Percentiles rank a stretch among this genome's conserved stretches.
Evolutionary conservation across 495 filamentous ascomycete genomes (phyloP).

Genomic region (Lasiosphaeris hirsuta): DNA sequence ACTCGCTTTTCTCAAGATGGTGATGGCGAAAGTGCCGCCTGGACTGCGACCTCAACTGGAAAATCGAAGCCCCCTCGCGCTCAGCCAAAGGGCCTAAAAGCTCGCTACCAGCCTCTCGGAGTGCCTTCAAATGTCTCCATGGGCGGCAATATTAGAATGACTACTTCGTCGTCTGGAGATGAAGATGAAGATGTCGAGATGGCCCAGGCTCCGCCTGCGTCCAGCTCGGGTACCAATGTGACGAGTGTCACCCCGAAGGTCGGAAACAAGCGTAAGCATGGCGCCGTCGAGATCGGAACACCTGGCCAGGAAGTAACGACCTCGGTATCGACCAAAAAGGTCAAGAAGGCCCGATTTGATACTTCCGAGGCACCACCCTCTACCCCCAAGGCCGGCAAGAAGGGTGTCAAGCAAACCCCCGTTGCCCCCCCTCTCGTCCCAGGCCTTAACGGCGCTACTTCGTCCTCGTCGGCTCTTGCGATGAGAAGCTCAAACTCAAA

Average conservation of each 20-base stretch:
- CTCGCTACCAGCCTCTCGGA: constrained; percentile 43
- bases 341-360: constrained; percentile 30
- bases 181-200: constrained; percentile 36
- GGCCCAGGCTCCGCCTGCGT: constrained; percentile 16
- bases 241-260: constrained; percentile 17
- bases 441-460: not conserved
- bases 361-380: not conserved
- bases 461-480: not conserved
- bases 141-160: constrained; percentile 17
- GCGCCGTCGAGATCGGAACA: constrained; percentile 36
- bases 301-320: constrained; percentile 18
- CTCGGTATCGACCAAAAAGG: constrained; percentile 23
- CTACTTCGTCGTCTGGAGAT: constrained; percentile 24
- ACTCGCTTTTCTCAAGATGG: constrained; percentile 36
- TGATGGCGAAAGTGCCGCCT: constrained; percentile 15
- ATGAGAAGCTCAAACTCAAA: constrained; percentile 6
- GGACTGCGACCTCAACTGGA: constrained; percentile 23
- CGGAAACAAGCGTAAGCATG: constrained; percentile 42
- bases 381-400: not conserved
- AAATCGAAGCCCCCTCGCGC: constrained; percentile 32
- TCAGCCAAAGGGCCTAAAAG: constrained; percentile 45
- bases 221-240: not conserved
- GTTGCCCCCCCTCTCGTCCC: constrained; percentile 27
- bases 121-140: constrained; percentile 22
- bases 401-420: constrained; percentile 25